These are phyloP conservation scores for Russula vinacea DNA, from an alignment of 768 basidiomycete species.

Conservation along the genomic window DNA sequence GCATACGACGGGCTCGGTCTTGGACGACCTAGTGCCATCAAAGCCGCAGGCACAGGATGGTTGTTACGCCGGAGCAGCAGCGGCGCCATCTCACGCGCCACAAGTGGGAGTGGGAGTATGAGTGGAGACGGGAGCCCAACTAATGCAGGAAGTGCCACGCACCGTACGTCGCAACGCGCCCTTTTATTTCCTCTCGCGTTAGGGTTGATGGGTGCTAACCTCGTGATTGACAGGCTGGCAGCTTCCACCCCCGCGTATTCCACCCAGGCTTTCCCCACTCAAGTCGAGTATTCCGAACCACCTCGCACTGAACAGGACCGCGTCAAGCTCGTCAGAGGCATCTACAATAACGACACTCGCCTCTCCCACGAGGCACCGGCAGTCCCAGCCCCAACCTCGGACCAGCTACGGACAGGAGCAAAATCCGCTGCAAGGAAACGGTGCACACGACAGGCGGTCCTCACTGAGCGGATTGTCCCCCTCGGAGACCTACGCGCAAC, in stretches of 20 bases:
- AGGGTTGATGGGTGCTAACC: neutral
- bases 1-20: slow-evolving; percentile 65
- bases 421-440: slow-evolving; percentile 10
- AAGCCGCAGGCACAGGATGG: slow-evolving; percentile 48
- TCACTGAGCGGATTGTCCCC: neutral
- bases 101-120: slow-evolving; percentile 52
- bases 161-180: slow-evolving; percentile 43
- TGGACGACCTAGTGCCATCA: slow-evolving; percentile 49
- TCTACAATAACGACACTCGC: slow-evolving; percentile 38
- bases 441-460: slow-evolving; percentile 1
- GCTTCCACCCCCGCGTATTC: slow-evolving; percentile 48
- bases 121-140: slow-evolving; percentile 47
- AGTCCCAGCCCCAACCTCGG: neutral
- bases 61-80: slow-evolving; percentile 76
- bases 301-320: slow-evolving; percentile 46
- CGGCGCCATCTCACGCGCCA: slow-evolving; percentile 63
- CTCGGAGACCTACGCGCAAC: slow-evolving; percentile 44
- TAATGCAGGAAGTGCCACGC: slow-evolving; percentile 58
- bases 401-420: neutral
- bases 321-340: slow-evolving; percentile 48
- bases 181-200: slow-evolving; percentile 16
- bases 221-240: slow-evolving; percentile 48
- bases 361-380: slow-evolving; percentile 12
- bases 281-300: slow-evolving; percentile 38
- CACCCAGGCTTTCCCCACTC: slow-evolving; percentile 49